phyloP scores from a whole-genome alignment of 2,329 filamentous ascomycete species.

The Diplodia seriata region DNA sequence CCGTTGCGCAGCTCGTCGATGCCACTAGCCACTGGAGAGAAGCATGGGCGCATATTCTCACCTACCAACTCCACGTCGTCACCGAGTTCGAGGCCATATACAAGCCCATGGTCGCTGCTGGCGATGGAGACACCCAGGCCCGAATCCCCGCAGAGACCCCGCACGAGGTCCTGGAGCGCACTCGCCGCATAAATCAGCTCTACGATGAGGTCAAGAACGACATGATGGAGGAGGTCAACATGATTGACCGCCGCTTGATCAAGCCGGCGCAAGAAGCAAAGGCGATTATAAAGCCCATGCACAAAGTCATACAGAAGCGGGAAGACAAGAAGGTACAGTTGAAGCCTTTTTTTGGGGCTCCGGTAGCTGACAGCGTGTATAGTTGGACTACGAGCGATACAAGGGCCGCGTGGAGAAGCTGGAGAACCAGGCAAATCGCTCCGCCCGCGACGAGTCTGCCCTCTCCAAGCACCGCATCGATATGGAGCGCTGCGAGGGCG shows the following conservation, averaged over 20 bases:
- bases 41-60: constrained; percentile 75
- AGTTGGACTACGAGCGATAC: constrained; percentile 80
- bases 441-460: constrained; percentile 74
- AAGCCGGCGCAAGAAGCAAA: constrained; percentile 73
- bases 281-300: constrained; percentile 72
- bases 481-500: constrained; percentile 69
- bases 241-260: constrained; percentile 74
- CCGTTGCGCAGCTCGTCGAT: constrained; percentile 69
- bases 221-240: constrained; percentile 71
- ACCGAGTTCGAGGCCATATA: constrained; percentile 76
- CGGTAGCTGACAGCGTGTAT: constrained; percentile 19
- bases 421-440: constrained; percentile 72
- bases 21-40: constrained; percentile 79
- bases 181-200: constrained; percentile 67
- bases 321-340: constrained; percentile 72
- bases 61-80: constrained; percentile 70
- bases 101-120: constrained; percentile 74
- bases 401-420: constrained; percentile 73
- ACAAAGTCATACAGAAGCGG: constrained; percentile 84
- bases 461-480: constrained; percentile 76
- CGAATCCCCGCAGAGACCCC: constrained; percentile 68
- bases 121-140: constrained; percentile 55
- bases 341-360: constrained; percentile 31
- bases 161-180: constrained; percentile 67
- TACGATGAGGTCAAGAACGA: constrained; percentile 76